Conservation (phyloP, 2,329 filamentous ascomycete species). For the Paramyrothecium sp. region DNA sequence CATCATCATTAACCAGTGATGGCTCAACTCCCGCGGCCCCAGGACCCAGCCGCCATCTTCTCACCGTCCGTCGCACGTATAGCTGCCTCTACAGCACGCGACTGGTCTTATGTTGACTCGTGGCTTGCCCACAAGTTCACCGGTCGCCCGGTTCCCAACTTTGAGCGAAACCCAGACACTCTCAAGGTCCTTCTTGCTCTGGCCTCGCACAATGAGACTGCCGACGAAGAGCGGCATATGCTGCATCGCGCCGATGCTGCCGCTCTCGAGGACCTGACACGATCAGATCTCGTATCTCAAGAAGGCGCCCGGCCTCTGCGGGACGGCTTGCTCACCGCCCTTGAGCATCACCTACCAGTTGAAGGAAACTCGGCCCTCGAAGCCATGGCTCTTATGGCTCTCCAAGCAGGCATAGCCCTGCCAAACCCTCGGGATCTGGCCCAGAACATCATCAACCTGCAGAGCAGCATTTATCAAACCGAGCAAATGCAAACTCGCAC, state of each 20-base stretch:
- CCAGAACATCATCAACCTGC: constrained; percentile 52
- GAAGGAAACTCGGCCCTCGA: constrained; percentile 57
- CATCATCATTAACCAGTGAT: constrained; percentile 14
- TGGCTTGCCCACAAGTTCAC: constrained; percentile 76
- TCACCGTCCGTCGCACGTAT: constrained; percentile 69
- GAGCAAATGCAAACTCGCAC: constrained; percentile 57
- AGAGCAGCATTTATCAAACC: constrained; percentile 50
- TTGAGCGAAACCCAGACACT: constrained; percentile 86
- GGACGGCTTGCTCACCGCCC: constrained; percentile 46
- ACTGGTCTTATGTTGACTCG: constrained; percentile 84
- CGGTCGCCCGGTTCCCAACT: constrained; percentile 62
- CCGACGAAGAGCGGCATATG: constrained; percentile 66
- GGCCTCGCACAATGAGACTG: constrained; percentile 72
- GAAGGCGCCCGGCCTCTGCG: constrained; percentile 17
- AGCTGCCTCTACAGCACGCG: constrained; percentile 78
- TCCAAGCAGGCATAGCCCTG: constrained; percentile 47
- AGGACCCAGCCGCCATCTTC: constrained; percentile 55
- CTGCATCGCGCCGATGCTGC: constrained; percentile 58
- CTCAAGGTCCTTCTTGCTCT: constrained; percentile 72
- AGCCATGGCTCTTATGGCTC: constrained; percentile 52
- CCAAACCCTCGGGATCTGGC: constrained; percentile 50
- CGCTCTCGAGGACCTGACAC: constrained; percentile 52
- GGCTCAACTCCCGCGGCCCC: constrained; percentile 13
- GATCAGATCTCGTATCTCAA: constrained; percentile 6
- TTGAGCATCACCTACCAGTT: constrained; percentile 53